phyloP scores from a whole-genome alignment of 2,329 filamentous ascomycete genomes.

The Pseudocercospora musae region DNA sequence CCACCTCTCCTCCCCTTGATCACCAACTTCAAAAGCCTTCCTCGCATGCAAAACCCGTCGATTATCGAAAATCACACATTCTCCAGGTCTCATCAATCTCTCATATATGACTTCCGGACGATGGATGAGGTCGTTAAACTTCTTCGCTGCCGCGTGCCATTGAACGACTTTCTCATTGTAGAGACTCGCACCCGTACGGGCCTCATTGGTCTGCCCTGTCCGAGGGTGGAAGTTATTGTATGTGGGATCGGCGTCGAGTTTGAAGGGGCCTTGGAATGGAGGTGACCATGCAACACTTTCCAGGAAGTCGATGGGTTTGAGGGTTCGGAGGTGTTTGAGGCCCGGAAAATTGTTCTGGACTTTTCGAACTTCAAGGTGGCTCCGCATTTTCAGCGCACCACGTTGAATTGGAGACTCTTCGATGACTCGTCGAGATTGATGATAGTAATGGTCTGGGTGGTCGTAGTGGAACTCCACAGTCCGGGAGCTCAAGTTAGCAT shows the following conservation, averaged over 20 bases:
- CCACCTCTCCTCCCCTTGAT: slow-evolving; percentile 66
- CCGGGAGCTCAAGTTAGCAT: slow-evolving; percentile 12
- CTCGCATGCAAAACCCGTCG: slow-evolving; percentile 79
- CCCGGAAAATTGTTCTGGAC: not conserved
- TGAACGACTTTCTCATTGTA: not conserved
- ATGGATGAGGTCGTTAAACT: slow-evolving; percentile 61
- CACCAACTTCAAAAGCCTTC: slow-evolving; percentile 65
- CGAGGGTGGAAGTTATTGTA: not conserved
- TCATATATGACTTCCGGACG: slow-evolving; percentile 60
- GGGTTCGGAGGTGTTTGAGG: not conserved
- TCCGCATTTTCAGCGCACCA: not conserved
- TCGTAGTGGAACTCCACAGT: slow-evolving; percentile 48
- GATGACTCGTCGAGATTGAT: slow-evolving; percentile 29
- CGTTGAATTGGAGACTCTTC: slow-evolving; percentile 12
- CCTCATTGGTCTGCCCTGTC: not conserved
- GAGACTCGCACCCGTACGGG: not conserved
- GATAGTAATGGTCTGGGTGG: slow-evolving; percentile 41
- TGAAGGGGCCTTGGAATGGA: slow-evolving; percentile 37
- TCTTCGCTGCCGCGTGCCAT: slow-evolving; percentile 51
- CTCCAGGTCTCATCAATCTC: slow-evolving; percentile 71
- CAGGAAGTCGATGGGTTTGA: slow-evolving; percentile 25
- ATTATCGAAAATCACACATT: slow-evolving; percentile 94
- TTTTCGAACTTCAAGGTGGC: not conserved
- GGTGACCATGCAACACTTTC: slow-evolving; percentile 36
- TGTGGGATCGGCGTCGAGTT: slow-evolving; percentile 1